Evolutionary conservation across 2,329 filamentous ascomycete species (phyloP).

Genomic region (Atkinsonella texensis): DNA sequence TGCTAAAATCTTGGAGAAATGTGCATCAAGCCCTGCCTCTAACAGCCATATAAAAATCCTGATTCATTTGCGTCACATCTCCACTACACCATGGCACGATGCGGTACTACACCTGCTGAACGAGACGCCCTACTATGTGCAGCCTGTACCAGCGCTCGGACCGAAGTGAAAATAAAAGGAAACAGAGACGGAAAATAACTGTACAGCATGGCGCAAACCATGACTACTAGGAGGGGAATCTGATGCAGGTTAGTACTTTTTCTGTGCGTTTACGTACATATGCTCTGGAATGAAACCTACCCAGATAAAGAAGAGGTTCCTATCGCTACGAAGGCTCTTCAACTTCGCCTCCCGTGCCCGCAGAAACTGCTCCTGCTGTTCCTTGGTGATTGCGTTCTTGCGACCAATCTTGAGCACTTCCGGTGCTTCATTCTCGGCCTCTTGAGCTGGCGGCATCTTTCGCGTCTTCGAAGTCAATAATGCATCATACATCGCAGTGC

Average conservation of each 20-base stretch:
- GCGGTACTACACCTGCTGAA: slow-evolving; percentile 14
- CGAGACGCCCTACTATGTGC: slow-evolving; percentile 14
- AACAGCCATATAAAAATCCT: too few species aligned
- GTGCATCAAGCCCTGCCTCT: neutral
- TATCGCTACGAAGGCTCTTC: slow-evolving; percentile 51
- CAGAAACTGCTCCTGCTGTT: slow-evolving; percentile 52
- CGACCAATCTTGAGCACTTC: slow-evolving; percentile 45
- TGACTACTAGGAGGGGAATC: slow-evolving; percentile 38
- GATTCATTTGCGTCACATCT: slow-evolving; percentile 11
- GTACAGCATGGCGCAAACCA: slow-evolving; percentile 38
- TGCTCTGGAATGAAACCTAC: slow-evolving; percentile 27
- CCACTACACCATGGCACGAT: slow-evolving; percentile 16
- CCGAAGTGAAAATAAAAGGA: slow-evolving; percentile 21
- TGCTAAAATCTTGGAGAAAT: neutral
- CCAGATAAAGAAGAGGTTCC: slow-evolving; percentile 59
- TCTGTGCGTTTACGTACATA: neutral
- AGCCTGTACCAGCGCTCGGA: slow-evolving; percentile 19
- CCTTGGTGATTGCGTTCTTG: slow-evolving; percentile 51
- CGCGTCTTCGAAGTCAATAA: slow-evolving; percentile 10
- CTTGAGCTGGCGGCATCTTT: slow-evolving; percentile 22
- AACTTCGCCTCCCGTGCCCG: slow-evolving; percentile 49
- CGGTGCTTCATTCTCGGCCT: slow-evolving; percentile 28
- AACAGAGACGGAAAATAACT: slow-evolving; percentile 38
- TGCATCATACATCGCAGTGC: slow-evolving; percentile 39
- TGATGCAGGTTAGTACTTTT: slow-evolving; percentile 10